Evolutionary conservation across 2,329 filamentous ascomycete genomes (phyloP), one percentile per base, ranked within the genome.

Genomic region (Talaromyces sp.): DNA sequence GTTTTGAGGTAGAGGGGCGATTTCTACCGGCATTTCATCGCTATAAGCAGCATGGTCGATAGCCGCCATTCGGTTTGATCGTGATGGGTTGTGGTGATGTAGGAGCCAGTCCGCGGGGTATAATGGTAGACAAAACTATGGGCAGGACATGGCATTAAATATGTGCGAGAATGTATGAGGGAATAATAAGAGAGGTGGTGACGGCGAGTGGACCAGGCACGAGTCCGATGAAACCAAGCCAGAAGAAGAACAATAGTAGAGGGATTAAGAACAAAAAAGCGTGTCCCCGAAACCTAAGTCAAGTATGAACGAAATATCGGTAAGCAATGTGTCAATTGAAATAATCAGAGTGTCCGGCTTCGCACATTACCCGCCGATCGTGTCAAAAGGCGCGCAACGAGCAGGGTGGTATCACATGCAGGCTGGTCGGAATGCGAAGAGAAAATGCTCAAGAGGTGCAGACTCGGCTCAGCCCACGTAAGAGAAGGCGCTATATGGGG

Each of bases 21-120:
- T 69, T 64, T 80, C 78, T 73, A 80, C 77, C 58, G 76, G 69
- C 69, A 74, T 76, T 67, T 77, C 76, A 78, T 78, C 74, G 67
- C 73, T 70, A 69, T 74, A 71, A 58, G 74, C 71, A 72, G 74
- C 73, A 74, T 75, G 73, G 69, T 78, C 74, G 68, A 72, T 70
- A 65, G 75, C 72, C 73, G 75, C 76, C 76, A 78, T 78, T 71
- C 71, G 51, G 49, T 58, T 34, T 47, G 58, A n/a, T 49, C 19
- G 43, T 22, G 8, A 5, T 47, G 8, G 10, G 19, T 22, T 19
- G 27, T n/a, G n/a, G 27, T 34, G 49, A n/a, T 34, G 27, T 56
- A 15, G 53, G 31, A 38, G 53, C 31, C 31, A 56, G 53, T 56
- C 53, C 53, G 29, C 31, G 15, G 31, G 34, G 22, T 45, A 51